Percentiles rank a stretch among this genome's conserved stretches.
These are phyloP conservation scores for Magnaporthiopsis poae DNA, from an alignment of 2,329 filamentous ascomycete genomes.

Conservation along the genomic window DNA sequence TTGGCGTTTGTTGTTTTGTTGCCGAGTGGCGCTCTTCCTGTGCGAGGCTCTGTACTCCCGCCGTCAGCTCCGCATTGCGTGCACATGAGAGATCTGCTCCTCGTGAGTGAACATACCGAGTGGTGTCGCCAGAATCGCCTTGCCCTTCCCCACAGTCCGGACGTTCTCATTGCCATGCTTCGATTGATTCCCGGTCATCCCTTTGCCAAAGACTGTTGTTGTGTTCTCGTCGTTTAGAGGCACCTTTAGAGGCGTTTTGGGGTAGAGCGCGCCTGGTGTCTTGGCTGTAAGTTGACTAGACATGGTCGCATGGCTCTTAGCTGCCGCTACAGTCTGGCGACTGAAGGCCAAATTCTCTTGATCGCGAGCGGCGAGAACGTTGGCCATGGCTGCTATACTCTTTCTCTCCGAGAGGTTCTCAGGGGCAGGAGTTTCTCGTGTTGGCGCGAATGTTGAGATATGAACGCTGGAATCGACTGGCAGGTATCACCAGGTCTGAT, in stretches of 20 bases:
- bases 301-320: slow-evolving; percentile 55
- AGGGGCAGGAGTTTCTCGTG: neutral
- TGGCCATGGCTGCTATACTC: neutral
- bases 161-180: slow-evolving; percentile 46
- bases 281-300: slow-evolving; percentile 48
- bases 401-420: neutral
- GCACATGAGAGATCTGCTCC: too few relatives aligned
- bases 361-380: slow-evolving; percentile 54
- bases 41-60: slow-evolving; percentile 44
- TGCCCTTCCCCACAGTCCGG: slow-evolving; percentile 42
- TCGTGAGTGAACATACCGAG: slow-evolving; percentile 47
- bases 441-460: neutral
- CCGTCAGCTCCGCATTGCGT: slow-evolving; percentile 7
- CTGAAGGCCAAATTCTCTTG: slow-evolving; percentile 79
- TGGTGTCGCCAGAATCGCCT: slow-evolving; percentile 66
- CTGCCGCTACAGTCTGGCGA: slow-evolving; percentile 59
- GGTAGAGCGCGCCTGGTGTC: slow-evolving; percentile 65
- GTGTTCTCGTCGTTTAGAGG: slow-evolving; percentile 79
- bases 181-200: slow-evolving; percentile 42
- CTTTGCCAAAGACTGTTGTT: slow-evolving; percentile 44
- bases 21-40: slow-evolving; percentile 65
- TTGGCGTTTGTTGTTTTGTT: slow-evolving; percentile 97
- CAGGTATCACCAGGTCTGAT: neutral
- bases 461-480: neutral
- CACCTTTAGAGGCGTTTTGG: slow-evolving; percentile 74